Evolutionary conservation across 148 eudicot genomes (phyloP), one percentile per base, ranked within the genome.

Genomic region (Polygonum maritimum): DNA sequence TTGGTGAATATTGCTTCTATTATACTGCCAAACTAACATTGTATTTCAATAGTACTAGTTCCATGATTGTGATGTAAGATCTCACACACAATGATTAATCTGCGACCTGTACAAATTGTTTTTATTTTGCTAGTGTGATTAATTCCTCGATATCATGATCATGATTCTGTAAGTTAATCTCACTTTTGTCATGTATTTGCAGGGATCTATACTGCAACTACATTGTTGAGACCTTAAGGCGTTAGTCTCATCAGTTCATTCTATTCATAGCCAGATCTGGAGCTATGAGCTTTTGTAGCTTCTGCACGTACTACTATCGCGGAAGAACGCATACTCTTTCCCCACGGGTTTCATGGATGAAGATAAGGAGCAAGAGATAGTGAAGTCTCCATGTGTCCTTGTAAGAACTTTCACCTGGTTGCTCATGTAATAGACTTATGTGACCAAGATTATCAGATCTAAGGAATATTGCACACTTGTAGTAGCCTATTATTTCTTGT

Each of bases 191-290:
- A 38, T 36, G 15, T 40, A 51, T n/a, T 49, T 62, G 67, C 86
- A 88, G 91, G 91, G 74, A 86, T 63, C 87, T 87, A 79, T 87
- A 87, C 16, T 84, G 84, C 5, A 81, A 79, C 71, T 82, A 84
- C 78, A 80, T 84, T 7, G 85, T 84, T 71, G 89, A 87, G 81
- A 87, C 83, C 69, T 65, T 87, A 81, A 84, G 87, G 83, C 81
- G 77, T 71, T 87, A 82, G 81, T n/a, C 60, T 54, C 60, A n/a
- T 54, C 60, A n/a, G 60, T 54, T 54, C 22, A 15, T 16, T 3
- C 13, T 49, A 16, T 18, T 0, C 18, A 18, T 52, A 26, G 57
- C 57, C 57, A 18, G 19, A 52, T 52, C 0, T 52, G 57, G 57
- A 52, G 57, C 57, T 52, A n/a, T 15, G 57, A 52, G n/a, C 18